Evolutionary conservation across 495 filamentous ascomycete species (phyloP).

Genomic region (Penicillium lagena): DNA sequence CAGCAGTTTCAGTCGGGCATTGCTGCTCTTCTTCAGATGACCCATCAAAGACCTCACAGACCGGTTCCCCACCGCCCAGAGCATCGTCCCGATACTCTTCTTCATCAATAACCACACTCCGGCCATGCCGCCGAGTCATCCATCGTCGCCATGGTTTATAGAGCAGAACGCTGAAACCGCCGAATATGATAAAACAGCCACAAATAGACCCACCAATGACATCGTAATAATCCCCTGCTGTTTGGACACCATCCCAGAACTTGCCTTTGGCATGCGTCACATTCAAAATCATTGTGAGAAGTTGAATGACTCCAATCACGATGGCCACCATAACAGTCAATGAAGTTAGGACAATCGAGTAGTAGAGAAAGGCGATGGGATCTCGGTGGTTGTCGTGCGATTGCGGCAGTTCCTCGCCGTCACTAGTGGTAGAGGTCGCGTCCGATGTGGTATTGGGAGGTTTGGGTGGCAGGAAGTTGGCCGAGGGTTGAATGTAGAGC

Average conservation of each 20-base stretch:
- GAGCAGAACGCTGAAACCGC: conserved; percentile 58
- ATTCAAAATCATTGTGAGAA: conserved; percentile 69
- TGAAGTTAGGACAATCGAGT: conserved; percentile 81
- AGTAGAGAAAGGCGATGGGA: conserved; percentile 82
- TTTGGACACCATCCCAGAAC: conserved; percentile 84
- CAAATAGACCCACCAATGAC: conserved; percentile 82
- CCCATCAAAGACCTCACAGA: background rate
- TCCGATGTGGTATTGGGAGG: conserved; percentile 9
- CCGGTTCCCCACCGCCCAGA: background rate
- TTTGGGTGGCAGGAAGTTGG: conserved; percentile 38
- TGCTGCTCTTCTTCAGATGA: background rate
- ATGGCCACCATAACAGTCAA: conserved; percentile 85
- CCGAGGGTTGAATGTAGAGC: conserved; percentile 65
- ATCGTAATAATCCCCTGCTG: conserved; percentile 75
- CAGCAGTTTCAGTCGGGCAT: conserved; percentile 2
- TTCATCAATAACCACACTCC: conserved; percentile 15
- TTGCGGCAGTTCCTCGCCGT: conserved; percentile 17
- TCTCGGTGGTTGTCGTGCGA: conserved; percentile 49
- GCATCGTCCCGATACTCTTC: conserved; percentile 18
- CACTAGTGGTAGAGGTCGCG: conserved; percentile 5
- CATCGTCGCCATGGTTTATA: conserved; percentile 73
- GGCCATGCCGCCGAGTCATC: conserved; percentile 41
- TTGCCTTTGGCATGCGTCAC: conserved; percentile 63
- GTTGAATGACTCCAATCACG: conserved; percentile 78
- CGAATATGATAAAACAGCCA: conserved; percentile 73